Conservation (phyloP, 495 filamentous ascomycete genomes). For the Staphylotrichum longicolle region DNA sequence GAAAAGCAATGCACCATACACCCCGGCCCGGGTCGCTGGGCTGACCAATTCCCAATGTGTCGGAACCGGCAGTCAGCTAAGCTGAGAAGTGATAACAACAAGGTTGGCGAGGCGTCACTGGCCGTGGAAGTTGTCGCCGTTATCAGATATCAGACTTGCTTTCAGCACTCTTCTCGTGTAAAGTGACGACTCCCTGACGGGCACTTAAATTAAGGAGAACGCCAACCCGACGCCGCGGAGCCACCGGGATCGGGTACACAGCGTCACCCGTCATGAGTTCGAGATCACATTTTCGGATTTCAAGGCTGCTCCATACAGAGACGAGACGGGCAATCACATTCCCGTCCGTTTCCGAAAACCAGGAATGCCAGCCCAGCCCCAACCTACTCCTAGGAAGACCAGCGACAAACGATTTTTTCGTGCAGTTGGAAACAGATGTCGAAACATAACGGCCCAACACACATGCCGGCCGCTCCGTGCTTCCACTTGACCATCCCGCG, state of each 20-base stretch:
- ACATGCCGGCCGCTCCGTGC: neutral
- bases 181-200: constrained; percentile 3
- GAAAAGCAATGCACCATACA: too few relatives aligned
- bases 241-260: neutral
- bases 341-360: neutral
- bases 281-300: neutral
- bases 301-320: neutral
- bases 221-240: constrained; percentile 9
- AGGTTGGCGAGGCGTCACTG: neutral
- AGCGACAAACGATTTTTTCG: neutral
- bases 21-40: neutral
- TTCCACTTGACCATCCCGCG: neutral
- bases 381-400: too few relatives aligned
- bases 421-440: neutral
- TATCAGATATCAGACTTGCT: neutral
- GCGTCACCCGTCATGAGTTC: neutral
- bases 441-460: constrained; percentile 2
- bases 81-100: constrained; percentile 14
- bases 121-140: neutral
- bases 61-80: neutral
- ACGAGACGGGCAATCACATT: too few relatives aligned
- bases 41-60: neutral
- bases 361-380: neutral
- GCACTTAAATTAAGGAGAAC: neutral
- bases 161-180: neutral